These are phyloP conservation scores for Erythrophleum fordii DNA, from an alignment of 306 rosid genomes.

Conservation along the genomic window DNA sequence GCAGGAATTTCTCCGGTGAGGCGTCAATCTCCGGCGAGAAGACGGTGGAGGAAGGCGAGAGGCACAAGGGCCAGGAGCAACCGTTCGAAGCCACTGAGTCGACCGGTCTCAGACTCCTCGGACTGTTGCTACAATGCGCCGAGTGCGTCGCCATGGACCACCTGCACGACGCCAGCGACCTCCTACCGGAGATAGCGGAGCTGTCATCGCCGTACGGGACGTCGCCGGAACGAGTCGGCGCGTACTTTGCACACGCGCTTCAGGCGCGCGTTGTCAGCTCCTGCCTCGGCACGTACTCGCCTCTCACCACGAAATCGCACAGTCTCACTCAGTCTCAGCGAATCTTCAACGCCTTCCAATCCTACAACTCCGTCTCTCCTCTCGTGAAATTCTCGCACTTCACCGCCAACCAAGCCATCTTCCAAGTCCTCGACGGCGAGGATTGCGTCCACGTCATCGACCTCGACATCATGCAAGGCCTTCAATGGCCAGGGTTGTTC, in stretches of 20 bases:
- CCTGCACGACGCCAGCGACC: slow-evolving; percentile 74
- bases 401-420: slow-evolving; percentile 97
- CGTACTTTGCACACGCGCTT: slow-evolving; percentile 87
- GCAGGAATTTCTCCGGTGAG: slow-evolving; percentile 42
- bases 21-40: slow-evolving; percentile 46
- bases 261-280: slow-evolving; percentile 92
- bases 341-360: slow-evolving; percentile 83
- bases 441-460: slow-evolving; percentile 95
- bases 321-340: slow-evolving; percentile 66
- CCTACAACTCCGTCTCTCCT: slow-evolving; percentile 90
- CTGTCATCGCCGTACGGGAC: slow-evolving; percentile 89
- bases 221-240: slow-evolving; percentile 92
- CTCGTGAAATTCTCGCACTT: slow-evolving; percentile 91
- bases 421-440: slow-evolving; percentile 90
- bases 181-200: slow-evolving; percentile 82
- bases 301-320: slow-evolving; percentile 58
- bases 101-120: slow-evolving; percentile 69
- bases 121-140: slow-evolving; percentile 90
- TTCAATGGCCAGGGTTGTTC: slow-evolving; percentile 98
- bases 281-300: slow-evolving; percentile 69
- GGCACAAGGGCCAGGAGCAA: slow-evolving; percentile 33
- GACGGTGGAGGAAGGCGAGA: slow-evolving; percentile 40
- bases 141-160: slow-evolving; percentile 88
- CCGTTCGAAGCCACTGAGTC: slow-evolving; percentile 53
- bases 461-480: slow-evolving; percentile 97